Conservation (phyloP, 495 filamentous ascomycete species). For the Podospora tetraspora region DNA sequence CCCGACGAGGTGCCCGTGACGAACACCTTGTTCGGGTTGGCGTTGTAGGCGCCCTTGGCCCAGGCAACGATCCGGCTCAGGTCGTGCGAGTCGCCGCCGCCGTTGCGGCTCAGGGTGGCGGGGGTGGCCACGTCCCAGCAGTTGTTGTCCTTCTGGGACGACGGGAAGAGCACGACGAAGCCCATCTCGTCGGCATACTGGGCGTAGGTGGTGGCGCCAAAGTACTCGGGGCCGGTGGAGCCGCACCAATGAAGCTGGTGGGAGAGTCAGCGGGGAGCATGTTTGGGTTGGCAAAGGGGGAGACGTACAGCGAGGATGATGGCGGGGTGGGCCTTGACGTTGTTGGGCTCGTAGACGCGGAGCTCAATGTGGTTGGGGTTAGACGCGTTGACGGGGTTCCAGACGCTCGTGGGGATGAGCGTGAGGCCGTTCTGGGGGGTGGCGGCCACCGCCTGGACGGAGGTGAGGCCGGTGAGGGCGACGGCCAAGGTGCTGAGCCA, state of each 20-base stretch:
- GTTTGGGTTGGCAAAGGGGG: neutral
- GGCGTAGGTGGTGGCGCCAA: conserved; percentile 4
- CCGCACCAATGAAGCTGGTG: neutral
- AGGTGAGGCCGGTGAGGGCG: neutral
- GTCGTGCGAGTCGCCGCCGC: conserved; percentile 1
- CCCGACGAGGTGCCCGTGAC: conserved; percentile 3
- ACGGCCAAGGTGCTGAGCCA: neutral
- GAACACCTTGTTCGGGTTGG: conserved; percentile 2
- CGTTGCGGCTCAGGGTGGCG: conserved; percentile 3
- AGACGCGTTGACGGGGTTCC: conserved; percentile 1
- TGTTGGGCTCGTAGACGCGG: neutral
- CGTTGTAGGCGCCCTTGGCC: conserved; percentile 1
- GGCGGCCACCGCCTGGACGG: neutral
- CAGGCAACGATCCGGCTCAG: neutral
- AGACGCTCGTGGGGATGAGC: neutral
- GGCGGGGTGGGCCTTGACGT: neutral
- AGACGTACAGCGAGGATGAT: neutral
- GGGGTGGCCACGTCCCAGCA: conserved; percentile 4
- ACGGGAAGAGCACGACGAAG: conserved; percentile 1
- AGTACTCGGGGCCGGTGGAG: conserved; percentile 3
- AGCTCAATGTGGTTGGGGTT: conserved; percentile 2
- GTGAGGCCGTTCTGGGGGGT: neutral
- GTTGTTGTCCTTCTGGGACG: conserved; percentile 4
- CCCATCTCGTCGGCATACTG: conserved; percentile 4
- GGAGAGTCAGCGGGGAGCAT: neutral